Conservation (phyloP, 192 early-diverging fungal genomes). For the Backusella liffmaniae region DNA sequence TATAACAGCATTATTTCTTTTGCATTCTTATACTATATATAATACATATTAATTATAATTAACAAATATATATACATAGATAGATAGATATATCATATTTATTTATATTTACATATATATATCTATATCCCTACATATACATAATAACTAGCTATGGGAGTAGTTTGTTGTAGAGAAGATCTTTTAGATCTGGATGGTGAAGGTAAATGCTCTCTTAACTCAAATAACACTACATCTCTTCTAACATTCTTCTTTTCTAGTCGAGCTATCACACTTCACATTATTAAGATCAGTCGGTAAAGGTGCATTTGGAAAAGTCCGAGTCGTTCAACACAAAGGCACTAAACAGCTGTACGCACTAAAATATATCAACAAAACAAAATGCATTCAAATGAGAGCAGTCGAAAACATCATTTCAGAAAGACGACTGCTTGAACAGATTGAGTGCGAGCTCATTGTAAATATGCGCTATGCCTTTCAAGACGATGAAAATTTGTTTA, state of each 20-base stretch:
- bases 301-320: slow-evolving; percentile 95
- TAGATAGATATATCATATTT: not conserved
- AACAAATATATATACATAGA: not conserved
- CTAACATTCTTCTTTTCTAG: not conserved
- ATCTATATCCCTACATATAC: not conserved
- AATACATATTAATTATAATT: not conserved
- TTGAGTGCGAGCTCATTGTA: slow-evolving; percentile 80
- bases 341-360: slow-evolving; percentile 83
- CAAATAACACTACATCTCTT: not conserved
- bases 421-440: slow-evolving; percentile 82
- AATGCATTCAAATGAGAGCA: slow-evolving; percentile 87
- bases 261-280: slow-evolving; percentile 78
- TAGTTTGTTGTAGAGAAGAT: slow-evolving; percentile 57
- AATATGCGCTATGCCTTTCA: slow-evolving; percentile 97
- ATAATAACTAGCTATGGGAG: slow-evolving; percentile 35
- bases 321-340: slow-evolving; percentile 87
- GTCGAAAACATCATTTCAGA: slow-evolving; percentile 92
- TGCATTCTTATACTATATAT: not conserved
- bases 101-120: not conserved
- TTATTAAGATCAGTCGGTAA: slow-evolving; percentile 89
- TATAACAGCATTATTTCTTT: not conserved
- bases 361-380: slow-evolving; percentile 95
- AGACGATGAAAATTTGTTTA: slow-evolving; percentile 90
- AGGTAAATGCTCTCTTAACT: slow-evolving; percentile 45
- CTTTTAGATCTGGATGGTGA: slow-evolving; percentile 71